Evolutionary conservation across 306 rosid species (phyloP).

Genomic region (Luffa aegyptiaca): DNA sequence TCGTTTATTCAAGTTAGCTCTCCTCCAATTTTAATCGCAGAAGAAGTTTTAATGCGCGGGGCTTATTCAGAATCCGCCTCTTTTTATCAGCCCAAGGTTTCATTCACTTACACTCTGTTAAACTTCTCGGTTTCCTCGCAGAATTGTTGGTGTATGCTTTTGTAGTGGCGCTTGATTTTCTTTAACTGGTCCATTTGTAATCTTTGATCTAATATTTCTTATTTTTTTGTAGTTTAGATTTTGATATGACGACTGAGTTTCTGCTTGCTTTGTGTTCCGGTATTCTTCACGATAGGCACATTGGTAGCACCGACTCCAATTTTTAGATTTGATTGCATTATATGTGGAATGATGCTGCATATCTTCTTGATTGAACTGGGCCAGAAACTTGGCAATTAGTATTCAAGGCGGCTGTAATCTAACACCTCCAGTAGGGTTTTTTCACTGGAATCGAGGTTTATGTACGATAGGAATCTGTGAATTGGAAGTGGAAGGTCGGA

Average conservation of each 20-base stretch:
- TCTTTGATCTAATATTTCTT: too few species aligned
- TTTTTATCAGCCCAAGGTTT: conserved; percentile 33
- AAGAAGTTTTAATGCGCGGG: conserved; percentile 33
- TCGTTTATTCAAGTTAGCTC: too few species aligned
- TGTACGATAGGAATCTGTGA: neutral
- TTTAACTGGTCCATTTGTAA: too few species aligned
- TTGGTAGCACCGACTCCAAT: conserved; percentile 34
- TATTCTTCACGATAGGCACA: conserved; percentile 16
- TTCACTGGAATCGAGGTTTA: neutral
- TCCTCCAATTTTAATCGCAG: neutral
- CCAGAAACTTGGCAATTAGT: neutral
- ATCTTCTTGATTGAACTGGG: neutral
- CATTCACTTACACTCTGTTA: neutral
- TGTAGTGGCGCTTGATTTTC: too few species aligned
- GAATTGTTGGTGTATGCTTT: too few species aligned
- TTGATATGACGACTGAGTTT: neutral
- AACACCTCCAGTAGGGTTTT: neutral
- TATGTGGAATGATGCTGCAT: neutral
- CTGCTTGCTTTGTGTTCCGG: conserved; percentile 26
- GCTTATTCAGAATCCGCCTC: neutral
- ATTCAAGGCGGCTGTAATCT: neutral
- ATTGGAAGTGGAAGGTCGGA: neutral
- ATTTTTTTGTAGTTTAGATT: too few species aligned
- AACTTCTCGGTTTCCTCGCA: neutral
- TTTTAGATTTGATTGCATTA: conserved; percentile 8